Evolutionary conservation across 768 basidiomycete species (phyloP).

Genomic region (Lactarius indigo): DNA sequence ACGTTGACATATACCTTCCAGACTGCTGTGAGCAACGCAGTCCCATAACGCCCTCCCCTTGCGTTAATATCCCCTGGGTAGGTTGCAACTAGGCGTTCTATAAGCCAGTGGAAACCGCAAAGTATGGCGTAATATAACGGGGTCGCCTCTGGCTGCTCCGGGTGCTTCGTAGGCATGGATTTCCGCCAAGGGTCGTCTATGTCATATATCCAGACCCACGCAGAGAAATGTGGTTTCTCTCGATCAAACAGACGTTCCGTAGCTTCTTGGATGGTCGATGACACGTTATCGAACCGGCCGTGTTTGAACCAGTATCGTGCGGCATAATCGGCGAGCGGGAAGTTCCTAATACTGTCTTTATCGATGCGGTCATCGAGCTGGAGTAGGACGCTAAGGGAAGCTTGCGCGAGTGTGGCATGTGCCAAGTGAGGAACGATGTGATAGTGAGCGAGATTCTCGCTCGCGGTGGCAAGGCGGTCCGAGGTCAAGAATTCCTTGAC

Average conservation of each 20-base stretch:
- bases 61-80: background rate
- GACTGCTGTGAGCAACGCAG: background rate
- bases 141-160: background rate
- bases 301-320: background rate
- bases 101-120: background rate
- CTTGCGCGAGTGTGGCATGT: background rate
- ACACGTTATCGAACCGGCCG: background rate
- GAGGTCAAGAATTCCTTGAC: background rate
- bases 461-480: background rate
- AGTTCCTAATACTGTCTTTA: background rate
- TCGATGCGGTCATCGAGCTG: background rate
- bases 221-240: background rate
- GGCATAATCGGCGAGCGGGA: background rate
- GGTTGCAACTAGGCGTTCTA: background rate
- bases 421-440: background rate
- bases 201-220: background rate
- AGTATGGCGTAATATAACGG: background rate
- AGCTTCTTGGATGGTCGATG: background rate
- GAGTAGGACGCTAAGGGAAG: background rate
- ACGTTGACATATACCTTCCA: background rate
- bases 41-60: background rate
- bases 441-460: background rate
- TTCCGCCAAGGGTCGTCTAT: background rate
- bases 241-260: background rate
- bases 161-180: background rate